Percentiles rank a stretch among this genome's conserved stretches.
Conservation (phyloP, 2,329 filamentous ascomycete genomes). For the Colletotrichum aenigma region DNA sequence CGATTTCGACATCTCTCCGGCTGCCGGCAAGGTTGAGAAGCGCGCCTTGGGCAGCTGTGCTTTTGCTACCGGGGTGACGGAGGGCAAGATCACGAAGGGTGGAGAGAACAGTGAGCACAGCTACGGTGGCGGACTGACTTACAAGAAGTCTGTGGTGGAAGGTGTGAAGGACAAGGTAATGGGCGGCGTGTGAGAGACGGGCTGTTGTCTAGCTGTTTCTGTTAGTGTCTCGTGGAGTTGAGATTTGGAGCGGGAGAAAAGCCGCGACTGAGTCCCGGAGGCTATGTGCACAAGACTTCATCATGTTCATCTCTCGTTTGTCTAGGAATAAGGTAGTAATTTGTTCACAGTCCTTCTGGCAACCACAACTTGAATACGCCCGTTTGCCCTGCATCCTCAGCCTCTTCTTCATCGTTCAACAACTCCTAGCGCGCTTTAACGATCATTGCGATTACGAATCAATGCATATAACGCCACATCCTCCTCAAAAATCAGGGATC, state of each 20-base stretch:
- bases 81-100: conserved; percentile 47
- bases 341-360: not conserved
- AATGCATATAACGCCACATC: not conserved
- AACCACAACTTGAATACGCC: not conserved
- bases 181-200: conserved; percentile 24
- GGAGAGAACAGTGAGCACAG: conserved; percentile 52
- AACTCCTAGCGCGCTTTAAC: not conserved
- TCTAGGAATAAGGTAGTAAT: not conserved
- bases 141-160: conserved; percentile 36
- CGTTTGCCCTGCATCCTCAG: not conserved
- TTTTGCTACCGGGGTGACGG: conserved; percentile 54
- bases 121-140: conserved; percentile 56
- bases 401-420: not conserved
- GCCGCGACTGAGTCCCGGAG: not conserved
- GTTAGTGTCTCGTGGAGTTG: not conserved
- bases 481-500: conserved; percentile 36
- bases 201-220: not conserved
- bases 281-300: not conserved
- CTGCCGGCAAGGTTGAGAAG: conserved; percentile 49
- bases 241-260: not conserved
- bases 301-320: not conserved
- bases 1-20: conserved; percentile 85
- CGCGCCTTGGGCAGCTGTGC: conserved; percentile 59
- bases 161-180: conserved; percentile 24
- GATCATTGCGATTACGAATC: not conserved